Evolutionary conservation across 768 basidiomycete genomes (phyloP).

Genomic region (Termitomyces sp.): DNA sequence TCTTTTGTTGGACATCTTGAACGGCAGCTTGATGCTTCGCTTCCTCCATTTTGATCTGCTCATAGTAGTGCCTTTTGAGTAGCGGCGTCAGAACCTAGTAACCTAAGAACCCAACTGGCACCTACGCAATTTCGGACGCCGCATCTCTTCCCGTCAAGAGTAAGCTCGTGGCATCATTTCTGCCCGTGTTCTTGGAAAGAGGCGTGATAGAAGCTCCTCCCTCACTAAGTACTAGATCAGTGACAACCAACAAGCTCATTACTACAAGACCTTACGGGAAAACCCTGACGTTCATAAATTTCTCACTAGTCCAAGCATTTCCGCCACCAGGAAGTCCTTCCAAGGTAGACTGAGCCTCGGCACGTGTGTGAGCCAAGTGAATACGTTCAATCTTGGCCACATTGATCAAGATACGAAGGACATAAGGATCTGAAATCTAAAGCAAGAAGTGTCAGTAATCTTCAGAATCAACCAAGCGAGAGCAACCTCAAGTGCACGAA

Average conservation of each 20-base stretch:
- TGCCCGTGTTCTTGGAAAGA: slow-evolving; percentile 20
- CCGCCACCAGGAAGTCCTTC: slow-evolving; percentile 43
- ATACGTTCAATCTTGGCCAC: slow-evolving; percentile 65
- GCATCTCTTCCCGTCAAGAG: slow-evolving; percentile 53
- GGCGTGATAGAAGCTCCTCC: slow-evolving; percentile 60
- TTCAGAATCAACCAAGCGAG: background rate
- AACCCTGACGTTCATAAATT: slow-evolving; percentile 52
- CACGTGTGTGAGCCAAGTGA: slow-evolving; percentile 62
- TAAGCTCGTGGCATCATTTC: slow-evolving; percentile 37
- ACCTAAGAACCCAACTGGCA: background rate
- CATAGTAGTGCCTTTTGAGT: slow-evolving; percentile 43
- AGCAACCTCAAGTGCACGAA: slow-evolving; percentile 74
- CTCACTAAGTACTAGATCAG: slow-evolving; percentile 38
- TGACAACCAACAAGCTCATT: background rate
- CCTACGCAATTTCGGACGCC: slow-evolving; percentile 45
- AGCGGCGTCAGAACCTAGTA: background rate
- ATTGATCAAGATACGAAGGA: slow-evolving; percentile 82
- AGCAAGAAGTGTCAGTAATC: slow-evolving; percentile 4
- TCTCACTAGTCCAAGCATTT: slow-evolving; percentile 59
- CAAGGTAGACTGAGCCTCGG: slow-evolving; percentile 56
- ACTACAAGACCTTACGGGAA: slow-evolving; percentile 47
- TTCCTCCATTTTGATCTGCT: slow-evolving; percentile 36
- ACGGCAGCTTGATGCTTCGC: slow-evolving; percentile 27
- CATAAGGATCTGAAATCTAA: slow-evolving; percentile 74
- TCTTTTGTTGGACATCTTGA: slow-evolving; percentile 23